These are phyloP conservation scores for Chamaecyparis obtusa DNA, from an alignment of 75 land plant species.

Conservation along the genomic window DNA sequence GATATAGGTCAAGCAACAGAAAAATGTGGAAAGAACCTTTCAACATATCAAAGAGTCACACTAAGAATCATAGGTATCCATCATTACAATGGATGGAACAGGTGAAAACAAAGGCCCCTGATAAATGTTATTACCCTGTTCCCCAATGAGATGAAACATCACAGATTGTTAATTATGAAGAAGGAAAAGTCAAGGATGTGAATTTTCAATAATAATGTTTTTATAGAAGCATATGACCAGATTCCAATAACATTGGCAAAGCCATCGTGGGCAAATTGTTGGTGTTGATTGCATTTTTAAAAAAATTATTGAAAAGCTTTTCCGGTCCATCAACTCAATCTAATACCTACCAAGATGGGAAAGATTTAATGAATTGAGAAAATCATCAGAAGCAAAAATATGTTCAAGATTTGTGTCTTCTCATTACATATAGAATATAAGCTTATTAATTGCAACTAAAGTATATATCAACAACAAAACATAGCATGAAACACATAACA, in stretches of 20 bases:
- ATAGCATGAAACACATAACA: too few relatives aligned
- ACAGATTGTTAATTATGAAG: background rate
- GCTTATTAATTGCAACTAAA: too few relatives aligned
- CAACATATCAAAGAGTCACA: background rate
- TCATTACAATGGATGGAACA: background rate
- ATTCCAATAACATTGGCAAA: background rate
- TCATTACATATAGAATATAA: background rate
- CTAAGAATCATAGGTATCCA: background rate
- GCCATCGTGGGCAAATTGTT: background rate
- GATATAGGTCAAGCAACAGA: background rate
- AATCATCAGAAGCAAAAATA: background rate
- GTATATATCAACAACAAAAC: too few relatives aligned
- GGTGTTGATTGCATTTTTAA: too few relatives aligned
- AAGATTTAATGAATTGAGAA: background rate
- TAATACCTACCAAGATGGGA: background rate
- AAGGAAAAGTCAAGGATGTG: background rate
- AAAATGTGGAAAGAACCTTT: background rate
- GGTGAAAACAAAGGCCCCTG: background rate
- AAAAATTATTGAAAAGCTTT: too few relatives aligned
- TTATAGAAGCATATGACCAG: background rate
- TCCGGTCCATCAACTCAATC: too few relatives aligned
- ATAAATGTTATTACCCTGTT: background rate
- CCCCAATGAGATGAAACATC: background rate
- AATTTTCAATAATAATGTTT: too few relatives aligned
- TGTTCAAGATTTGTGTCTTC: background rate